Base-by-base conservation (phyloP, 768 basidiomycete species). In the Exsudoporus frostii region DNA sequence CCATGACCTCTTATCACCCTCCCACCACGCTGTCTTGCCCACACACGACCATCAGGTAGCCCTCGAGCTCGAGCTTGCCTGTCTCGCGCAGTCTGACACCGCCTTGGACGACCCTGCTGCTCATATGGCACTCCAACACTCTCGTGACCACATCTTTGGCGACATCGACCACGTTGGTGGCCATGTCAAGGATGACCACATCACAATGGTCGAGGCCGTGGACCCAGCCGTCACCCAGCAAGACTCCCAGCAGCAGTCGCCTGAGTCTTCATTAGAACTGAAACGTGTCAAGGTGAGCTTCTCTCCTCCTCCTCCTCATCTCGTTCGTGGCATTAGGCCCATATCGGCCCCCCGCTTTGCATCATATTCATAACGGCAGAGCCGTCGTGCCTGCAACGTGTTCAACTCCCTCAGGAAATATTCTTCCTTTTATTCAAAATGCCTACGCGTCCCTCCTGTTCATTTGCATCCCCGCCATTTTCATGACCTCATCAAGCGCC, bases 201-300 rank as follows among this genome's bases (percentile, higher is more conserved):
- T 72, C 53, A 56, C 60, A 50, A 60, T 70, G 58, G 60, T 72
- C 59, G 68, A 70, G 66, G 60, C 69, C 48, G 69, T 70, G 52
- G 72, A 73, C 44, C 73, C 69, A 14, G 70, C 70, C 48, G 74
- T 71, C 49, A 68, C 65, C 30, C 66, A 69, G 37, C 85, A 87
- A 60, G 86, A 86, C 50, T 68, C 75, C 25, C 80, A 80, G 62
- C 84, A 84, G 41, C 86, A 80, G 76, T 68, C 79, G 56, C 72
- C 80, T 7, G 87, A 88, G 53, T 74, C 77, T 47, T 84, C 86
- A 62, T 81, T 85, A 64, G 88, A 89, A 60, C 73, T 88, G 66
- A 90, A 90, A 76, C 89, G 89, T 81, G 88, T 91, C 74, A 91
- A 88, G 80, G 86, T 85, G 67, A 61, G 82, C 63, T 58, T 58